phyloP scores from a whole-genome alignment of 257 asterid species.

The Leonotis leonurus region DNA sequence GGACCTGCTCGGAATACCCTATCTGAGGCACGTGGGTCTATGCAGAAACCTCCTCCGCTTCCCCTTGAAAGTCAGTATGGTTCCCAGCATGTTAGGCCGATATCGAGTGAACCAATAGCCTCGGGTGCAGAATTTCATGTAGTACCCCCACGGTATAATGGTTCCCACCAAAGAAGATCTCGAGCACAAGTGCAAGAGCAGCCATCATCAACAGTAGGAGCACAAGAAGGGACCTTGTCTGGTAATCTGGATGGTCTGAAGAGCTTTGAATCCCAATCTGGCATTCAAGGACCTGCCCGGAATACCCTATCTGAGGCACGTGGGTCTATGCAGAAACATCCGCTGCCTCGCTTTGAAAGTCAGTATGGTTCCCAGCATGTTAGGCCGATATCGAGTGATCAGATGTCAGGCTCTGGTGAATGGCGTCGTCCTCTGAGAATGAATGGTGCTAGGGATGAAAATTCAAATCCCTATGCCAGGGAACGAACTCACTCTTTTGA shows the following conservation, averaged over 20 bases:
- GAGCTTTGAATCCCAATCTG: constrained; percentile 26
- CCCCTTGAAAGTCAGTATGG: constrained; percentile 44
- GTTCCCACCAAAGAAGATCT: no score
- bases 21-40: constrained; percentile 37
- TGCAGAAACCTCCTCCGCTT: constrained; percentile 44
- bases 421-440: constrained; percentile 38
- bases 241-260: constrained; percentile 47
- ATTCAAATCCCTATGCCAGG: constrained; percentile 39
- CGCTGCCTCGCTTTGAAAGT: constrained; percentile 36
- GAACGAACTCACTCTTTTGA: constrained; percentile 37
- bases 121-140: no score
- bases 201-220: constrained; percentile 27
- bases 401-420: constrained; percentile 35
- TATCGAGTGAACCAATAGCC: no score
- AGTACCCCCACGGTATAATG: no score
- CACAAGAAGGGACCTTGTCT: constrained; percentile 43
- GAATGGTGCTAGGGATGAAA: constrained; percentile 44
- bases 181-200: constrained; percentile 26
- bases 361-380: constrained; percentile 35
- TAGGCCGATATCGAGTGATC: constrained; percentile 37
- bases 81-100: constrained; percentile 24
- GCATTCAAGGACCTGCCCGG: constrained; percentile 32
- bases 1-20: constrained; percentile 19
- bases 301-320: constrained; percentile 29
- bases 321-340: constrained; percentile 45